phyloP scores from a whole-genome alignment of 805 yeast species.

The Lipomyces yamanashiensis region DNA sequence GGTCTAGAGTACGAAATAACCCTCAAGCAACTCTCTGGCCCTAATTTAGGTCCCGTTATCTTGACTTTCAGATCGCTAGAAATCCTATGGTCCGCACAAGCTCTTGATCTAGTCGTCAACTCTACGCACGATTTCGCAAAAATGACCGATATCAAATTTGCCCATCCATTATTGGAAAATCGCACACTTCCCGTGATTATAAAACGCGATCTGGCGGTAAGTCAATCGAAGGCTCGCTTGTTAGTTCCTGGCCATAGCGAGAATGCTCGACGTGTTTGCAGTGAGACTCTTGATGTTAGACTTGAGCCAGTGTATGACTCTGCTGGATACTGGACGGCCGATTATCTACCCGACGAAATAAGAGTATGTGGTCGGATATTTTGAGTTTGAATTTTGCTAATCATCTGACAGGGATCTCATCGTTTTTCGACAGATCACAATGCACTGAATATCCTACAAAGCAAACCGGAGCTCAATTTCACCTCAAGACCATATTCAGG shows the following conservation, averaged over 20 bases:
- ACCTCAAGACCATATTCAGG: background rate
- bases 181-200: conserved; percentile 6
- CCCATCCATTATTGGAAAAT: background rate
- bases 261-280: background rate
- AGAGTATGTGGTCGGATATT: background rate
- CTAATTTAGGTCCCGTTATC: background rate
- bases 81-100: conserved; percentile 8
- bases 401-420: conserved; percentile 10
- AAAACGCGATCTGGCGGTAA: background rate
- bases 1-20: background rate
- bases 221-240: background rate
- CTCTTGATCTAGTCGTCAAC: conserved; percentile 1
- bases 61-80: conserved; percentile 13
- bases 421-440: background rate
- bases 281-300: background rate
- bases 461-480: background rate
- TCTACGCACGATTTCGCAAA: background rate
- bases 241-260: conserved; percentile 7
- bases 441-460: background rate
- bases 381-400: background rate
- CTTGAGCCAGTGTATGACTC: conserved; percentile 2
- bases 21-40: background rate
- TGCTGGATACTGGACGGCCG: background rate
- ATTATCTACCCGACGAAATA: background rate
- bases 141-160: background rate